A percentile compares a stretch with the other conserved stretches of the same genome.
phyloP scores from a whole-genome alignment of 345 rosid genomes.

The Syzygium oleosum region DNA sequence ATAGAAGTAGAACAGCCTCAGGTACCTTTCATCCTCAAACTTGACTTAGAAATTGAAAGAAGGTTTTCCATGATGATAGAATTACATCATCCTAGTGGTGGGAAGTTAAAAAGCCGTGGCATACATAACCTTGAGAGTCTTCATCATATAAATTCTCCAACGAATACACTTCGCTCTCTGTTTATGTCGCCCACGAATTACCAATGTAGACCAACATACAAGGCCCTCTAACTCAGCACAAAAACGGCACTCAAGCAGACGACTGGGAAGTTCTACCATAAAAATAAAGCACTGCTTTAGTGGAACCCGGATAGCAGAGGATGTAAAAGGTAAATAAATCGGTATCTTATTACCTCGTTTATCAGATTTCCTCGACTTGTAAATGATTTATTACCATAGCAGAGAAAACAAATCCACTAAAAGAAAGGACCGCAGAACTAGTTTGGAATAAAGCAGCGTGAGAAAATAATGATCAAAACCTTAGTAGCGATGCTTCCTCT shows the following conservation, averaged over 20 bases:
- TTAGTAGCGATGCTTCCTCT: constrained; percentile 50
- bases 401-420: background rate
- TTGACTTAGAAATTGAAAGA: background rate
- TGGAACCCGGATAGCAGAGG: background rate
- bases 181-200: background rate
- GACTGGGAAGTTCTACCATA: background rate
- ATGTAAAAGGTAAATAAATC: background rate
- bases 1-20: background rate
- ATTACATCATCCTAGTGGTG: background rate
- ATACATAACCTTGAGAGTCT: background rate
- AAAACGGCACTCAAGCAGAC: background rate
- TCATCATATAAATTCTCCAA: background rate
- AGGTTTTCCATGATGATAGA: background rate
- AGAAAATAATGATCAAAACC: background rate
- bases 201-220: background rate
- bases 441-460: background rate
- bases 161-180: background rate
- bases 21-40: background rate
- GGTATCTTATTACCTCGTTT: background rate
- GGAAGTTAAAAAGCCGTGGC: background rate
- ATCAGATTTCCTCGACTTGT: background rate
- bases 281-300: background rate
- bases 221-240: background rate
- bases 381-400: background rate
- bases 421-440: background rate